Conservation (phyloP, 768 basidiomycete species). For the Hygrophorus russula region DNA sequence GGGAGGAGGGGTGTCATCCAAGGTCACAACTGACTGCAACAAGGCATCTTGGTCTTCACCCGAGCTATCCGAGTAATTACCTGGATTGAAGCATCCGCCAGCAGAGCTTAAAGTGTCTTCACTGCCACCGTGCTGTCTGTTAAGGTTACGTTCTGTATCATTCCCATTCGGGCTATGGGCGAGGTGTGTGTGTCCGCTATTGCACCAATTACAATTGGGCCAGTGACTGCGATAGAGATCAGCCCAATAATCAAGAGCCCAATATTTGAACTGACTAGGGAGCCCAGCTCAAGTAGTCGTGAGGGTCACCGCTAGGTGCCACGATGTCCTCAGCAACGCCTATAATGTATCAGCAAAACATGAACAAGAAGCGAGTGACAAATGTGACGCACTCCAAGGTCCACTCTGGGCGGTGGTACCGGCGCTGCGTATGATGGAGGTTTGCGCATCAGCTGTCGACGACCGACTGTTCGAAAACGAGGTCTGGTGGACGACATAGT, state of each 20-base stretch:
- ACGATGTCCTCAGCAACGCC: conserved; percentile 21
- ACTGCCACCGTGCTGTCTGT: too few species aligned
- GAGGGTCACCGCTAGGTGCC: conserved; percentile 41
- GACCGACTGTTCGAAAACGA: conserved; percentile 9
- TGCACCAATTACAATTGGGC: conserved; percentile 50
- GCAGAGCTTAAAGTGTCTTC: too few species aligned
- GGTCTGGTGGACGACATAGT: conserved; percentile 26
- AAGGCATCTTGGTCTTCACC: too few species aligned
- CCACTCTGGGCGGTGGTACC: conserved; percentile 23
- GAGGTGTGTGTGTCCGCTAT: conserved; percentile 6
- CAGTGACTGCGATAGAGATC: conserved; percentile 31
- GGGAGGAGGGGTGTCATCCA: too few species aligned
- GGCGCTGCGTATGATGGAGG: conserved; percentile 25
- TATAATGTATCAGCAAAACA: conserved; percentile 9
- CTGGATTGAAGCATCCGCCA: too few species aligned
- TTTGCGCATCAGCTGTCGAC: conserved; percentile 21
- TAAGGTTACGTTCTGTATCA: too few species aligned
- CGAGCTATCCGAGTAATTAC: too few species aligned
- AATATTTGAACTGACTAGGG: conserved; percentile 41
- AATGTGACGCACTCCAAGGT: conserved; percentile 24
- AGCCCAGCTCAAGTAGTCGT: conserved; percentile 63
- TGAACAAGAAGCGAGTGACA: background rate
- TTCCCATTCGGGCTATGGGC: too few species aligned
- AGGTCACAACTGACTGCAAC: too few species aligned
- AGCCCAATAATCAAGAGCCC: background rate